phyloP scores from a whole-genome alignment of 257 asterid species.

The Scutellaria minor region DNA sequence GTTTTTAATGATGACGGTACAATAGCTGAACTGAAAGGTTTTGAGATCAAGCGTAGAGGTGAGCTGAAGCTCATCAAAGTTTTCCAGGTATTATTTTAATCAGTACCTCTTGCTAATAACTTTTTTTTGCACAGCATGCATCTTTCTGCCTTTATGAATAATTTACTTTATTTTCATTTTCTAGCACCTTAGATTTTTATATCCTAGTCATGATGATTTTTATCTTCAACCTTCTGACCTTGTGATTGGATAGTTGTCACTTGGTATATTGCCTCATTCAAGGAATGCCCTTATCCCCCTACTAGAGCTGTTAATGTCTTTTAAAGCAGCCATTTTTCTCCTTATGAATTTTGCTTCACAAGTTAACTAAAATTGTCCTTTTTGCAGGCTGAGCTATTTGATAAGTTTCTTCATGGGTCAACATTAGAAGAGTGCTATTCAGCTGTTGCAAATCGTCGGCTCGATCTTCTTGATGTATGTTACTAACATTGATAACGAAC shows the following conservation, averaged over 20 bases:
- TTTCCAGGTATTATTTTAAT: slow-evolving; percentile 74
- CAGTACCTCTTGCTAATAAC: slow-evolving; percentile 18
- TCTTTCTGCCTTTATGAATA: too few species aligned
- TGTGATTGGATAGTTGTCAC: slow-evolving; percentile 21
- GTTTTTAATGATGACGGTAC: slow-evolving; percentile 98
- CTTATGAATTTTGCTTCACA: slow-evolving; percentile 28
- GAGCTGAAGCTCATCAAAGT: slow-evolving; percentile 99
- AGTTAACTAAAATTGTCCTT: too few species aligned
- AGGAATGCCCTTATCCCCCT: slow-evolving; percentile 5
- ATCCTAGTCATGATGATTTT: too few species aligned
- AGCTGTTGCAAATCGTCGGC: slow-evolving; percentile 96
- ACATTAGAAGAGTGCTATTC: slow-evolving; percentile 94
- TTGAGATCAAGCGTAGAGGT: slow-evolving; percentile 99
- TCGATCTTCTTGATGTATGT: slow-evolving; percentile 97
- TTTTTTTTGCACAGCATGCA: slow-evolving; percentile 18
- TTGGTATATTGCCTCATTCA: slow-evolving; percentile 27
- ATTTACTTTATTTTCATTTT: too few species aligned
- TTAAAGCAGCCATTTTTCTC: slow-evolving; percentile 21
- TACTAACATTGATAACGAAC: slow-evolving; percentile 31
- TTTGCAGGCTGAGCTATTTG: slow-evolving; percentile 95
- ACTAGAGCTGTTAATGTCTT: slow-evolving; percentile 3
- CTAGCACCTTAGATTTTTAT: too few species aligned
- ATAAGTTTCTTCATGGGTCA: too few species aligned
- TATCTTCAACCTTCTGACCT: slow-evolving; percentile 21
- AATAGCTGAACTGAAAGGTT: slow-evolving; percentile 96